A percentile compares a stretch with the other conserved stretches of the same genome.
Conservation (phyloP, 352 stramenopile genomes). For the Globisporangium nunn region DNA sequence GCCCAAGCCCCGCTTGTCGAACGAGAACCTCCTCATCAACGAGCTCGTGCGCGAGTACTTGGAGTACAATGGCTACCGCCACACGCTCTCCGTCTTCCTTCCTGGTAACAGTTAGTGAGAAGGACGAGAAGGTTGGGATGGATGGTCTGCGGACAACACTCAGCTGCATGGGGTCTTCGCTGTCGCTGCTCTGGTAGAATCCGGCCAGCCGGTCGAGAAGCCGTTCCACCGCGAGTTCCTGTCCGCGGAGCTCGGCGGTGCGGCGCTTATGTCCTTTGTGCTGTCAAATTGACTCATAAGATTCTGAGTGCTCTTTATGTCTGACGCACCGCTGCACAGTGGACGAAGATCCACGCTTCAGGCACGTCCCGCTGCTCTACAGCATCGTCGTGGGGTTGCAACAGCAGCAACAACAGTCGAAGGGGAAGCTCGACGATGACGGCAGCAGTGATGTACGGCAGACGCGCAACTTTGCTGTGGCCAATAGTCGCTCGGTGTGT, state of each 20-base stretch:
- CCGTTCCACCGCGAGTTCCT: constrained; percentile 81
- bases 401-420: constrained; percentile 18
- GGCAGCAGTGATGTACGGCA: neutral
- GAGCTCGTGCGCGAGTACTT: constrained; percentile 93
- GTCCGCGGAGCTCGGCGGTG: constrained; percentile 71
- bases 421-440: neutral
- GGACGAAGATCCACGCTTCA: constrained; percentile 51
- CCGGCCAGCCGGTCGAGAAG: constrained; percentile 69
- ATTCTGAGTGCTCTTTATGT: no score
- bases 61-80: constrained; percentile 90
- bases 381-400: constrained; percentile 59
- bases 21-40: constrained; percentile 93
- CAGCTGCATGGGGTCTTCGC: neutral
- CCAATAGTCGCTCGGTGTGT: neutral
- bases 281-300: neutral
- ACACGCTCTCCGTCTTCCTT: constrained; percentile 84
- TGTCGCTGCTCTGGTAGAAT: constrained; percentile 29
- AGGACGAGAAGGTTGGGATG: no score
- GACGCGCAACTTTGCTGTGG: neutral
- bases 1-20: constrained; percentile 76
- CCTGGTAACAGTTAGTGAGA: constrained; percentile 23
- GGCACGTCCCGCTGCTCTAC: constrained; percentile 78
- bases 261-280: neutral
- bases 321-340: constrained; percentile 21
- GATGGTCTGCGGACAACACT: no score